Evolutionary conservation across 192 early-diverging fungal species (phyloP).

Genomic region (Gamsiella multidivaricata): DNA sequence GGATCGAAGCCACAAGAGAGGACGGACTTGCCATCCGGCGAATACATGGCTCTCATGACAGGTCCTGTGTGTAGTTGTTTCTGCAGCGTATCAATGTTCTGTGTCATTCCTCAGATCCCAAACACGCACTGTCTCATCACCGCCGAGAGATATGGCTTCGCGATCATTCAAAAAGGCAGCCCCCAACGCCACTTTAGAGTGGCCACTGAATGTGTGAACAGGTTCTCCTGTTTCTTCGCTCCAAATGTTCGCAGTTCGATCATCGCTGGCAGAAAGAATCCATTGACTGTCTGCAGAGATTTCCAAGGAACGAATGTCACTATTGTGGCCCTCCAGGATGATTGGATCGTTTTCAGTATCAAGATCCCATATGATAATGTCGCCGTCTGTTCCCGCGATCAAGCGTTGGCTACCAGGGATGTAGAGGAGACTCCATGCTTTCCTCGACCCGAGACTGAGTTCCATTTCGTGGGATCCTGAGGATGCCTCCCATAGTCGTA

Average conservation of each 20-base stretch:
- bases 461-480: too few species aligned
- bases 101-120: not conserved
- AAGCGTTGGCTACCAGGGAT: too few species aligned
- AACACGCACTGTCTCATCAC: not conserved
- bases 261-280: not conserved
- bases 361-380: not conserved
- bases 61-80: not conserved
- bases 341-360: not conserved
- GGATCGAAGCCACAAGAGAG: not conserved
- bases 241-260: not conserved
- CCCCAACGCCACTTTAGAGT: not conserved
- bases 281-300: not conserved
- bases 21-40: not conserved
- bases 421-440: too few species aligned
- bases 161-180: not conserved
- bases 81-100: not conserved
- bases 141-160: not conserved
- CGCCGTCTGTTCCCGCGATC: too few species aligned
- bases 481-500: constrained; percentile 1
- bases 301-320: not conserved
- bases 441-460: too few species aligned
- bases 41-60: not conserved
- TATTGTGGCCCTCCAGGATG: not conserved
- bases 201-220: not conserved
- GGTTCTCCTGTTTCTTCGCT: not conserved